Evolutionary conservation across 1,284 basidiomycete species (phyloP).

Genomic region (Calocybe gambosa): DNA sequence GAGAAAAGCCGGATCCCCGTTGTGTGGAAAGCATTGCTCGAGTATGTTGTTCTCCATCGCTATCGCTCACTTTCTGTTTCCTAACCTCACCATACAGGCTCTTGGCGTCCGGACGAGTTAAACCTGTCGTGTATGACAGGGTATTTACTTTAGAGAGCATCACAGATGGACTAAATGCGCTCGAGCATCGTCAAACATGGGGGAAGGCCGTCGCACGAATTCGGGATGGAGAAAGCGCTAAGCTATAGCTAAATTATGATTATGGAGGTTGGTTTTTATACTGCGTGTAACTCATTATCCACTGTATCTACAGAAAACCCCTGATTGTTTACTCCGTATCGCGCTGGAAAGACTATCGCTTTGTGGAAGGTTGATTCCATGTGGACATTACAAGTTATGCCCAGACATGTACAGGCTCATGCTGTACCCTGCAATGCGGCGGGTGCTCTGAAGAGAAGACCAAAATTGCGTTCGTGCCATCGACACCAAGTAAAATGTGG

Average conservation of each 20-base stretch:
- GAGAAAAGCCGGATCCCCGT: slow-evolving; percentile 60
- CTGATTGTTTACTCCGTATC: no score
- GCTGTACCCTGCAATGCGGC: no score
- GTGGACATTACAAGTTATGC: no score
- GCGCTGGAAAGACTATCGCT: no score
- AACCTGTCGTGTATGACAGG: slow-evolving; percentile 70
- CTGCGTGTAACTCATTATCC: no score
- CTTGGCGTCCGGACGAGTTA: slow-evolving; percentile 59
- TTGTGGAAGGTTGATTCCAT: no score
- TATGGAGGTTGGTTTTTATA: no score
- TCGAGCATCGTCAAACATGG: slow-evolving; percentile 86
- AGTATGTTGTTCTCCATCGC: slow-evolving; percentile 33
- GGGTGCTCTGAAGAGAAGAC: no score
- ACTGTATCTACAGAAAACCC: no score
- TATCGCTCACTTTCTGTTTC: background rate
- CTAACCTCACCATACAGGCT: slow-evolving; percentile 37
- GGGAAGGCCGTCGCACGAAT: slow-evolving; percentile 83
- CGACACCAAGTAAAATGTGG: no score
- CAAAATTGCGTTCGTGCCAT: no score
- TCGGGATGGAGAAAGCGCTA: slow-evolving; percentile 27
- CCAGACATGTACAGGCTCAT: no score
- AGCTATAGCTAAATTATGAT: slow-evolving; percentile 17
- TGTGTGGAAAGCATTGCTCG: slow-evolving; percentile 75
- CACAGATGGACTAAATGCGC: slow-evolving; percentile 59
- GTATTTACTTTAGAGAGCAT: slow-evolving; percentile 60